Evolutionary conservation across 2,329 filamentous ascomycete species (phyloP), one percentile per base, ranked within the genome.

Genomic region (Sporothrix luriei): DNA sequence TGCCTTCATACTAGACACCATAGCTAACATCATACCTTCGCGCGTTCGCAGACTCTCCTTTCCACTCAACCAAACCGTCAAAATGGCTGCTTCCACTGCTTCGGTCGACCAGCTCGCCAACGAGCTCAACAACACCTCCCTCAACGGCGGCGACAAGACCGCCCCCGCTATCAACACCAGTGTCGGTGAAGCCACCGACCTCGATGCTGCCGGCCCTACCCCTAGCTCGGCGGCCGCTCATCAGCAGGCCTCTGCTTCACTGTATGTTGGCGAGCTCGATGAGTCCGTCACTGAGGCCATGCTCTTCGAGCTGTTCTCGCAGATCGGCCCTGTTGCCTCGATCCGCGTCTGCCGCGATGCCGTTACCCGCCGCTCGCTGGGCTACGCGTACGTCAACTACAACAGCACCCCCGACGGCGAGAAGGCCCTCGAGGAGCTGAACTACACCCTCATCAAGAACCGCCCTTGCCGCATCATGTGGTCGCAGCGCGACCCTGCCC

Each of bases 381-480:
- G 95, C 76, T 99, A 99, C 82, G 95, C 95, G 82, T 99, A 99
- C 82, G 95, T 99, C 84, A 99, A 99, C 89, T 99, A 98, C 89
- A 99, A 98, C 87, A 94, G 93, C 82, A 97, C 94, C 73, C 82
- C 89, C 73, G 95, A 99, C 80, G 95, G 95, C 77, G 95, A 99
- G 87, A 96, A 97, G 84, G 95, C 95, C 77, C 90, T 99, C 72
- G 95, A 99, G 84, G 95, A 99, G 84, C 88, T 99, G 77, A 99
- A 99, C 89, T 99, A 99, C 87, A 99, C 95, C 74, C 86, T 97
- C 77, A 98, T 99, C 86, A 98, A 98, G 88, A 94, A 94, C 77
- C 93, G 92, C 79, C 94, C 95, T 72, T 99, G 95, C 91, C 94
- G 95, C 79, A 99, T 99, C 85, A 99, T 99, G 95, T 99, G 95